Conservation (phyloP, 2,329 filamentous ascomycete genomes). For the Ascochyta fabae region DNA sequence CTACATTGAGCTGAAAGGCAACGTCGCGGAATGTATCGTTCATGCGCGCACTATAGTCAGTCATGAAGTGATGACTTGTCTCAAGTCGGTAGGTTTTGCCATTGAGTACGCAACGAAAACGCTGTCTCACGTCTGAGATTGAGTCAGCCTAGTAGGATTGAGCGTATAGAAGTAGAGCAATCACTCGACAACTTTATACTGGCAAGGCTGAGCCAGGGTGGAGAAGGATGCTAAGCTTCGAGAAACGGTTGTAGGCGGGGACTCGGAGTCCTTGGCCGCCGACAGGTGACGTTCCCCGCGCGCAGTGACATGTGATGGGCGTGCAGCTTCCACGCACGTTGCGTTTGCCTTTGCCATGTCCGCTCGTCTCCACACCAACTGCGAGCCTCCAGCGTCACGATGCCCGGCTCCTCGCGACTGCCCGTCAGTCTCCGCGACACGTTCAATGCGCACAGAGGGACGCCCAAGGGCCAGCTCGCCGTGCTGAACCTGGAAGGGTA, state of each 20-base stretch:
- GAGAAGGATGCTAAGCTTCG: slow-evolving; percentile 1
- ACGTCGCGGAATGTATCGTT: too few species aligned
- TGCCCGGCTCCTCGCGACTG: slow-evolving; percentile 69
- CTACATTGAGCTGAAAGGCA: too few species aligned
- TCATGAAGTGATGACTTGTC: too few species aligned
- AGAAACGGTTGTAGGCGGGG: slow-evolving; percentile 3
- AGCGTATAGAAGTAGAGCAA: background rate
- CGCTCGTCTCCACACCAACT: background rate
- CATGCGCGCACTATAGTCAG: too few species aligned
- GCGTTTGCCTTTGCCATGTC: slow-evolving; percentile 12
- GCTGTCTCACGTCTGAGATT: too few species aligned
- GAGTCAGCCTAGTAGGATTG: too few species aligned
- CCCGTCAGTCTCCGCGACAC: slow-evolving; percentile 74
- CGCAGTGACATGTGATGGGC: slow-evolving; percentile 17
- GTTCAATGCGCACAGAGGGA: slow-evolving; percentile 66
- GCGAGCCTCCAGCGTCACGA: slow-evolving; percentile 19
- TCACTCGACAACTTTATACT: background rate
- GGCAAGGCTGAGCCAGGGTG: background rate
- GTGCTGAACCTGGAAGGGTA: slow-evolving; percentile 73
- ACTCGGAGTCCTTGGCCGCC: slow-evolving; percentile 1
- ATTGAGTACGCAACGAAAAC: too few species aligned
- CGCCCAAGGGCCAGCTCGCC: slow-evolving; percentile 61
- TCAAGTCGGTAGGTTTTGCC: too few species aligned
- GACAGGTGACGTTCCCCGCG: background rate
- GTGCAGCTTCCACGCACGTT: background rate